A percentile compares a stretch with the other conserved stretches of the same genome.
phyloP scores from a whole-genome alignment of 2,329 filamentous ascomycete species.

The Cadophora sp. region DNA sequence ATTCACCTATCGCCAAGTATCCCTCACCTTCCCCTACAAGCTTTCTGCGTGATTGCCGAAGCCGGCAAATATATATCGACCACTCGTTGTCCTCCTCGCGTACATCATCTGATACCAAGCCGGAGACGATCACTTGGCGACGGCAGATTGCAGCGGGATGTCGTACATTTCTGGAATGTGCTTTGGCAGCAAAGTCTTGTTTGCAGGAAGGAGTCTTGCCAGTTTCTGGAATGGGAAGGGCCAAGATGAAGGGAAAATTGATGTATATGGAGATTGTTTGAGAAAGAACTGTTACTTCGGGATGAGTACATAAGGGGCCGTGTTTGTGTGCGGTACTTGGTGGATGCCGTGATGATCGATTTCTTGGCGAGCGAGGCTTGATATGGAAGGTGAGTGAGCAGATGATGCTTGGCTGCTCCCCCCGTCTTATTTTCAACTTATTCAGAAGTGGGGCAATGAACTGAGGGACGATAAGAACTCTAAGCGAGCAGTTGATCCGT shows the following conservation, averaged over 20 bases:
- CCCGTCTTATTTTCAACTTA: not conserved
- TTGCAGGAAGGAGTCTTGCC: constrained; percentile 4
- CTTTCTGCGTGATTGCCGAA: constrained; percentile 14
- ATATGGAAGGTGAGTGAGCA: not conserved
- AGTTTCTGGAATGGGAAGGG: constrained; percentile 11
- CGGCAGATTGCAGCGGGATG: constrained; percentile 5
- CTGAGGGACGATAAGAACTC: not conserved
- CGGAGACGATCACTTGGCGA: constrained; percentile 12
- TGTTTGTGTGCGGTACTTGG: not conserved
- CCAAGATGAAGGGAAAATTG: not conserved
- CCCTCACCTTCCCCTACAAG: constrained; percentile 14
- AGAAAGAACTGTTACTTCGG: not conserved
- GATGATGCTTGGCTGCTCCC: not conserved
- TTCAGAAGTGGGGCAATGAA: not conserved
- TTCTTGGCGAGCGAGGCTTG: constrained; percentile 13
- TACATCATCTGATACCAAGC: constrained; percentile 15
- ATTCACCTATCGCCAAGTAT: constrained; percentile 11
- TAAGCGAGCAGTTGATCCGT: not conserved
- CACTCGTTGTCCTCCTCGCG: not conserved
- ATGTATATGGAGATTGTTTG: not conserved
- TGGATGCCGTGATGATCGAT: constrained; percentile 9
- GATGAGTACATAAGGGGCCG: not conserved
- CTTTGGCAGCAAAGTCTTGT: not conserved
- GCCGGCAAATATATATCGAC: constrained; percentile 1
- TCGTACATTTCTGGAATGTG: constrained; percentile 9